Evolutionary conservation across 169 alveolate genomes (phyloP).

Genomic region (Fabrea salina): DNA sequence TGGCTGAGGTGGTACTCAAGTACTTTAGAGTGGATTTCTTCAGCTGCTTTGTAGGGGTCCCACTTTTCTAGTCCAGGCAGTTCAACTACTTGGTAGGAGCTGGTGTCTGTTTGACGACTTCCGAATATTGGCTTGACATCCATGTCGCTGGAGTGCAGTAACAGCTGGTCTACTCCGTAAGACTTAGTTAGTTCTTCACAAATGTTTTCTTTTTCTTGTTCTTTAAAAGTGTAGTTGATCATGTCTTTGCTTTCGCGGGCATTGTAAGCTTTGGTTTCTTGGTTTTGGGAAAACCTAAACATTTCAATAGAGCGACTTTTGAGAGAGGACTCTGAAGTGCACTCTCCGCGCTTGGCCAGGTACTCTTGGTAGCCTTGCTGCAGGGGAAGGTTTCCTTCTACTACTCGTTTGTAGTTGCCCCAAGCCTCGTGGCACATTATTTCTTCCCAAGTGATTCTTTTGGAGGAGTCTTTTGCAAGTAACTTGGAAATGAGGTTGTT

Average conservation of each 20-base stretch:
- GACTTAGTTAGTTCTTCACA: constrained; percentile 43
- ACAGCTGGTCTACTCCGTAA: constrained; percentile 59
- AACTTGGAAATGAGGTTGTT: constrained; percentile 58
- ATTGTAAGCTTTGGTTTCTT: no score
- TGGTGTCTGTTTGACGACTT: constrained; percentile 81
- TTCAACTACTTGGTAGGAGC: no score
- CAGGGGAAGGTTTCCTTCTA: no score
- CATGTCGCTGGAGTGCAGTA: constrained; percentile 76
- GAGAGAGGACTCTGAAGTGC: no score
- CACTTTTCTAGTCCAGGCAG: no score
- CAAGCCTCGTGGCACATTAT: constrained; percentile 69
- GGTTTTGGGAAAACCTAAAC: no score
- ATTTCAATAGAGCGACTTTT: no score
- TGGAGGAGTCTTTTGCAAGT: constrained; percentile 76
- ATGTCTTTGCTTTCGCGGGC: no score
- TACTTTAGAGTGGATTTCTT: constrained; percentile 57
- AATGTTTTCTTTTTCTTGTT: constrained; percentile 32
- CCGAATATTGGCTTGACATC: constrained; percentile 86
- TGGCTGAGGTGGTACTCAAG: constrained; percentile 75
- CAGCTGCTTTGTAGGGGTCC: no score
- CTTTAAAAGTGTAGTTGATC: constrained; percentile 39
- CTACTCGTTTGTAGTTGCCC: constrained; percentile 50
- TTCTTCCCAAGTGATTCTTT: constrained; percentile 81
- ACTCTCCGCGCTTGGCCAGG: no score
- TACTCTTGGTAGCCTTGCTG: no score